A percentile compares a stretch with the other conserved stretches of the same genome.
Conservation (phyloP, 768 basidiomycete species). For the Boletus barrowsii region DNA sequence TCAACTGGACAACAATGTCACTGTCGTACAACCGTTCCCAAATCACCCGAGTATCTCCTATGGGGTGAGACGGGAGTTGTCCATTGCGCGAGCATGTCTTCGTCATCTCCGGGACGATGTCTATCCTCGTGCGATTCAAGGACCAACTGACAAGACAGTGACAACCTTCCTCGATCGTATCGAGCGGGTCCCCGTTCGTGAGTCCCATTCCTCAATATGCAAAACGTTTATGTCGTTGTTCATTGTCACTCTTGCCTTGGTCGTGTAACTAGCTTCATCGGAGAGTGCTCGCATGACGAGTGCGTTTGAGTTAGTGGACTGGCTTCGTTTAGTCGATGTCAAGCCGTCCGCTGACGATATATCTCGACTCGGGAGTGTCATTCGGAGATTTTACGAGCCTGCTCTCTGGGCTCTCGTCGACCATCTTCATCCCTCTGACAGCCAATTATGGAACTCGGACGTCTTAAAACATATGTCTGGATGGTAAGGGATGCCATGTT, state of each 20-base stretch:
- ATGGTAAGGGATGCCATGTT: conserved; percentile 24
- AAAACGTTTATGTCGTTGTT: not conserved
- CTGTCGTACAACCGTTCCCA: conserved; percentile 29
- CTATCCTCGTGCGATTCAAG: not conserved
- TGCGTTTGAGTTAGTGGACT: conserved; percentile 63
- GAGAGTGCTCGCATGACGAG: conserved; percentile 31
- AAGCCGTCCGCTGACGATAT: conserved; percentile 38
- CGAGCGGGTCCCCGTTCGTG: conserved; percentile 46
- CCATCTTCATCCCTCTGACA: conserved; percentile 41
- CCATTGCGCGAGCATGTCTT: conserved; percentile 39
- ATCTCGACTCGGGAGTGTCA: conserved; percentile 35
- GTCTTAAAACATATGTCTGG: conserved; percentile 13
- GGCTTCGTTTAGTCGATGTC: conserved; percentile 48
- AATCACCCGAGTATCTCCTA: conserved; percentile 33
- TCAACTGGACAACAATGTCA: conserved; percentile 38
- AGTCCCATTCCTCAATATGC: conserved; percentile 23
- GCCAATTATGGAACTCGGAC: conserved; percentile 40
- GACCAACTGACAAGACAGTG: conserved; percentile 19
- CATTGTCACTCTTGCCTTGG: not conserved
- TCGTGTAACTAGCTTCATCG: conserved; percentile 36
- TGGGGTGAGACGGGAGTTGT: conserved; percentile 46
- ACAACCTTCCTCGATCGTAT: conserved; percentile 44
- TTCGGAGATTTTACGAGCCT: conserved; percentile 42
- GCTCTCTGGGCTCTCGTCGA: conserved; percentile 43
- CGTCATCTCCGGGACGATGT: conserved; percentile 23